Evolutionary conservation across 176 grass and related monocot genomes (phyloP).

Genomic region (Areca catechu): DNA sequence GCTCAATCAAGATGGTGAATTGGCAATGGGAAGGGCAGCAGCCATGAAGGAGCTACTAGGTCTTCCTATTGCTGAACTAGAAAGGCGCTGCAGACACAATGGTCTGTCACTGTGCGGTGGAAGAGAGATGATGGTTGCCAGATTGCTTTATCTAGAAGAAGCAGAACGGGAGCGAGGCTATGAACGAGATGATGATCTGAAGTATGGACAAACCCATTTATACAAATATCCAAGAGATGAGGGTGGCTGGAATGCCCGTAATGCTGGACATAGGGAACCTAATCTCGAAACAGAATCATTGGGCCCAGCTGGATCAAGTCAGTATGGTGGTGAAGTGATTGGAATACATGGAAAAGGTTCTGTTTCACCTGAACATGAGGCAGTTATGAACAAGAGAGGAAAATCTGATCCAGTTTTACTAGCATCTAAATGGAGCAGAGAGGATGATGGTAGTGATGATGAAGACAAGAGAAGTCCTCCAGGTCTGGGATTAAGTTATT

Average conservation of each 20-base stretch:
- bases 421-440: constrained; percentile 90
- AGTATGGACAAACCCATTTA: constrained; percentile 39
- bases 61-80: constrained; percentile 85
- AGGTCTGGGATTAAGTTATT: constrained; percentile 84
- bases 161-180: constrained; percentile 61
- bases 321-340: constrained; percentile 22
- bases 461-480: constrained; percentile 49
- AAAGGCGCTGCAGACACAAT: constrained; percentile 88
- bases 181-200: constrained; percentile 47
- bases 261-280: constrained; percentile 32
- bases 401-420: constrained; percentile 68
- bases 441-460: constrained; percentile 57
- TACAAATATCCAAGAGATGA: constrained; percentile 36
- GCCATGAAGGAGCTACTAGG: constrained; percentile 69
- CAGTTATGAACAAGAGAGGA: constrained; percentile 36
- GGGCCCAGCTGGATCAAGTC: constrained; percentile 16
- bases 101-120: constrained; percentile 80
- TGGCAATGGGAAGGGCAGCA: constrained; percentile 75
- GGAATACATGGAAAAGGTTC: constrained; percentile 12
- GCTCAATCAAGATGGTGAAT: constrained; percentile 78
- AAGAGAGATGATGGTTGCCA: constrained; percentile 96
- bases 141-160: constrained; percentile 88
- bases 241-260: constrained; percentile 18
- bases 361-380: constrained; percentile 20
- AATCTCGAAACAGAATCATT: constrained; percentile 18